Evolutionary conservation across 2,329 filamentous ascomycete genomes (phyloP), one percentile per base, ranked within the genome.

Genomic region (Cucurbitaria berberidis): DNA sequence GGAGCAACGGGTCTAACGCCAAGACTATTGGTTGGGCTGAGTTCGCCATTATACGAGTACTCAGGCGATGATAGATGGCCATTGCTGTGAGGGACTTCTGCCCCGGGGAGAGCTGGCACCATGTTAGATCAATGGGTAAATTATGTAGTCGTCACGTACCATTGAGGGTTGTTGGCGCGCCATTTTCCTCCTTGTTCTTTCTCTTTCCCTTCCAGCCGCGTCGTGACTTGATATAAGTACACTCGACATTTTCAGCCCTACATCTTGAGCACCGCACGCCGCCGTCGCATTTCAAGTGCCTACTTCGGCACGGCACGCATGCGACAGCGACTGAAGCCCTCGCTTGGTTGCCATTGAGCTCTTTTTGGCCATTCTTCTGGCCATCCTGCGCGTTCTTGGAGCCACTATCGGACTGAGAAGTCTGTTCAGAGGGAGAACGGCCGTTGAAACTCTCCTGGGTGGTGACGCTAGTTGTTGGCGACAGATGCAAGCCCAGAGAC

Each of bases 281-380:
- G 11, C 78, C 81, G 61, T 83, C 80, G 63, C 82, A 84, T 60
- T 82, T 83, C 30, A 83, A 66, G 64, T 84, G 82, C 29, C 80
- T 73, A 19, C 73, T 78, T 18, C 82, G 77, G 53, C 82, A 84
- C 24, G 78, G 77, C 9, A 82, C 77, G 62, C 82, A 84, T 13
- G 82, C 82, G 56, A 76, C 70, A 16, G 74, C 68, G 35, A 76
- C 72, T 34, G 74, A 74, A 4, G 70, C 68, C 51, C 72, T 66
- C n/a, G 62, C 40, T 26, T 67, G 60, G 34, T 61, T 54, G 42
- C 50, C 51, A 39, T 39, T 56, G 34, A 60, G 49, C 40, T 57
- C 49, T 51, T 62, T 68, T 44, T 68, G 66, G 41, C 32, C 55
- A 51, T 53, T 66, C 44, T 58, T 56, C 44, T 61, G 57, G 21